These are phyloP conservation scores for Peterozyma toletana DNA, from an alignment of 805 yeast genomes.

Conservation along the genomic window DNA sequence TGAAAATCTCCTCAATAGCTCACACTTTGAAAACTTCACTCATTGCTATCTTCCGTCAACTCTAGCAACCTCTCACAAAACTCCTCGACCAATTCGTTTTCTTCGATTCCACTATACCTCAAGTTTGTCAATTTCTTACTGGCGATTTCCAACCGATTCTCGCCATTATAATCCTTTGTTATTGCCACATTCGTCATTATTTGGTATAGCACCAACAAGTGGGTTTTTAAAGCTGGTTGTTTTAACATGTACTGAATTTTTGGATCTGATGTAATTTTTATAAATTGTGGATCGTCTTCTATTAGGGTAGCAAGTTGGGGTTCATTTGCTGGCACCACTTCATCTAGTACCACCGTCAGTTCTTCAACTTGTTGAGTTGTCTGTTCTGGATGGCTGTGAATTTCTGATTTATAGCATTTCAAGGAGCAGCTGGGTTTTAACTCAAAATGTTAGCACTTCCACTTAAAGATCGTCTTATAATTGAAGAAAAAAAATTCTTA, in stretches of 20 bases:
- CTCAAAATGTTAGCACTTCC: not conserved
- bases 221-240: constrained; percentile 49
- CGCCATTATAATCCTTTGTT: constrained; percentile 42
- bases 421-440: constrained; percentile 41
- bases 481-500: constrained; percentile 2
- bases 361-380: not conserved
- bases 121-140: constrained; percentile 53
- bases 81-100: constrained; percentile 64
- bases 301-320: not conserved
- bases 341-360: constrained; percentile 3
- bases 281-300: constrained; percentile 18
- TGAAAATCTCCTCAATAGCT: not conserved
- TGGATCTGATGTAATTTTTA: constrained; percentile 29
- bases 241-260: constrained; percentile 36
- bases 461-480: constrained; percentile 2
- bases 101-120: constrained; percentile 58
- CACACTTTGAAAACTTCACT: not conserved
- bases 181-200: constrained; percentile 36
- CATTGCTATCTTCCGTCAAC: constrained; percentile 10
- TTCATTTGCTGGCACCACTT: not conserved
- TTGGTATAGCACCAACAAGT: constrained; percentile 40
- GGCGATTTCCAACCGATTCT: constrained; percentile 52
- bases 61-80: constrained; percentile 40
- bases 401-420: constrained; percentile 46
- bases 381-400: constrained; percentile 23